phyloP scores from a whole-genome alignment of 176 grass and related monocot species.

The Oryza nivara region DNA sequence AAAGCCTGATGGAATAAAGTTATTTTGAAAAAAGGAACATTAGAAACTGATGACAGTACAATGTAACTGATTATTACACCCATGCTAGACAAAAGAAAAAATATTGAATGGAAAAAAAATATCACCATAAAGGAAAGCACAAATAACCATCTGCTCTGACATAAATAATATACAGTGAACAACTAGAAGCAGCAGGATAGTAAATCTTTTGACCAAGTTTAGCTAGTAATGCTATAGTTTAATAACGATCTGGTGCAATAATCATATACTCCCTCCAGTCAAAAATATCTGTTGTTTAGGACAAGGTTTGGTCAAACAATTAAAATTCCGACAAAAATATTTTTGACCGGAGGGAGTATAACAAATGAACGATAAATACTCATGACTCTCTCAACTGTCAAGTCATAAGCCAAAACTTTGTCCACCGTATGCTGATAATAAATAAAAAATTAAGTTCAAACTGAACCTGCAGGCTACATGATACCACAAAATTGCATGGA shows the following conservation, averaged over 20 bases:
- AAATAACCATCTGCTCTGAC: neutral
- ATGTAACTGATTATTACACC: neutral
- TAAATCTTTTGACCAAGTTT: neutral
- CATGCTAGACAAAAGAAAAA: neutral
- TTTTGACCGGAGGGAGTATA: neutral
- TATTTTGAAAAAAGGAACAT: conserved; percentile 8
- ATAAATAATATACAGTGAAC: neutral
- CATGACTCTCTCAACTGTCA: conserved; percentile 1
- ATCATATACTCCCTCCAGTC: neutral
- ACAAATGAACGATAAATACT: neutral
- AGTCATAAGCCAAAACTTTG: conserved; percentile 19
- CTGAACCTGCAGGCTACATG: neutral
- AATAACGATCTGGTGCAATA: neutral
- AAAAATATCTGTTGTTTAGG: too few relatives aligned
- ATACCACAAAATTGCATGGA: conserved; percentile 27
- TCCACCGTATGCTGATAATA: neutral
- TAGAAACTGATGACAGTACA: neutral
- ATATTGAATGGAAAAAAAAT: neutral
- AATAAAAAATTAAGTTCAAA: neutral
- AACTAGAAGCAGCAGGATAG: conserved; percentile 15
- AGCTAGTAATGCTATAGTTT: conserved; percentile 3
- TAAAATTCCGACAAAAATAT: too few relatives aligned
- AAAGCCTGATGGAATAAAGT: conserved; percentile 59
- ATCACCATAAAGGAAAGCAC: neutral
- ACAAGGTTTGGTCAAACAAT: too few relatives aligned